phyloP scores from a whole-genome alignment of 805 yeast species.

The Myxozyma udenii region DNA sequence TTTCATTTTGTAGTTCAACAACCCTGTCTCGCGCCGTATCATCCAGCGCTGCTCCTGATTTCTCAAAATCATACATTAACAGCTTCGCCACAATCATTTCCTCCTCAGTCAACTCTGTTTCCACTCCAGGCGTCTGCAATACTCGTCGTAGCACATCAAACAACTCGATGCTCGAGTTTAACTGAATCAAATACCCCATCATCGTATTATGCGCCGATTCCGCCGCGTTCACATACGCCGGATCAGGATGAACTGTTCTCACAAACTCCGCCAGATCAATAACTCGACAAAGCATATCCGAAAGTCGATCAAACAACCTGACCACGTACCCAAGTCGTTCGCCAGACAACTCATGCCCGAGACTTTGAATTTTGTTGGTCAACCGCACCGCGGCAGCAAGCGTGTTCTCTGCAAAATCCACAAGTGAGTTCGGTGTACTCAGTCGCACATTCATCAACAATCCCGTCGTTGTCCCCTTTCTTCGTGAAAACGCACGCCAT shows the following conservation, averaged over 20 bases:
- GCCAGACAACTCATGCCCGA: constrained; percentile 31
- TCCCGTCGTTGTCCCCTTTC: constrained; percentile 42
- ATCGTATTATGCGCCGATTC: constrained; percentile 81
- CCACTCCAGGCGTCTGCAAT: constrained; percentile 44
- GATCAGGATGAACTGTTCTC: constrained; percentile 75
- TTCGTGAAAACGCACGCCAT: constrained; percentile 19
- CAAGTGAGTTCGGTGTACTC: constrained; percentile 65
- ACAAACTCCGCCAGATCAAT: constrained; percentile 92
- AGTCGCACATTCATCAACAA: constrained; percentile 72
- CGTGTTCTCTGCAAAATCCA: constrained; percentile 62
- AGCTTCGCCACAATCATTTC: constrained; percentile 80
- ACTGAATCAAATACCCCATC: constrained; percentile 89
- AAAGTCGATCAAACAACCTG: constrained; percentile 70
- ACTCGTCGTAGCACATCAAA: constrained; percentile 59
- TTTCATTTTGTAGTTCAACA: constrained; percentile 73
- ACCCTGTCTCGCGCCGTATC: constrained; percentile 62
- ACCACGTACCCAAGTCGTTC: constrained; percentile 51
- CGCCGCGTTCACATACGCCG: constrained; percentile 69
- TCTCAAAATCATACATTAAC: constrained; percentile 77
- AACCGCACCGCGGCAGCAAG: constrained; percentile 62
- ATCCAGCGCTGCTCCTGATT: constrained; percentile 82
- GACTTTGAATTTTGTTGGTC: constrained; percentile 51
- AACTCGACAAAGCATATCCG: constrained; percentile 86
- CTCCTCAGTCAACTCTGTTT: constrained; percentile 55
- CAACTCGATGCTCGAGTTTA: constrained; percentile 78